Evolutionary conservation across 352 stramenopile species (phyloP).

Genomic region (Lagenidium giganteum): DNA sequence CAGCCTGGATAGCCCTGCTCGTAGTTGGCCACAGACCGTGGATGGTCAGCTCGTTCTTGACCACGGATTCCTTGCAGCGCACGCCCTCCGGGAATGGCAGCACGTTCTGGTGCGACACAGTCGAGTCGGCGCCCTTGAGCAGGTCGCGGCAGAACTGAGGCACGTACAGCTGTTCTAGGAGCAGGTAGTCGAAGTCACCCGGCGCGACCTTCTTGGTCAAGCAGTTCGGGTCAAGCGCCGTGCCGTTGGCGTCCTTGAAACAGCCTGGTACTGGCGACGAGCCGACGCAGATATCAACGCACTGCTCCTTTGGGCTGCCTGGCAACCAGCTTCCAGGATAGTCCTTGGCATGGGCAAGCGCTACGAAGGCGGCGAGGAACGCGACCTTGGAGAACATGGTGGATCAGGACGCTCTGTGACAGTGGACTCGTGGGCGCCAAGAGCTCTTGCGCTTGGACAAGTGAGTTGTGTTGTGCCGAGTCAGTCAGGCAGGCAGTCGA

Average conservation of each 20-base stretch:
- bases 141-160: constrained; percentile 80
- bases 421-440: too few relatives aligned
- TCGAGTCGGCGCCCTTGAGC: constrained; percentile 61
- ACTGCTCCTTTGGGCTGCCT: constrained; percentile 34
- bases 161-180: constrained; percentile 75
- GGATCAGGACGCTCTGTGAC: too few relatives aligned
- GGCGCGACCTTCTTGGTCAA: constrained; percentile 55
- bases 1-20: constrained; percentile 64
- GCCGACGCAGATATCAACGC: constrained; percentile 68
- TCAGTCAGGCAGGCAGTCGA: too few relatives aligned
- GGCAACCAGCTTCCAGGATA: constrained; percentile 60
- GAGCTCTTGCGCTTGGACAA: too few relatives aligned
- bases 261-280: constrained; percentile 55
- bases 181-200: constrained; percentile 71
- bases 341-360: constrained; percentile 28
- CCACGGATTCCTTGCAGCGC: constrained; percentile 30
- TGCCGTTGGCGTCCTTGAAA: constrained; percentile 39
- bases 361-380: constrained; percentile 4
- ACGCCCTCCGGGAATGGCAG: constrained; percentile 53
- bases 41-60: constrained; percentile 59
- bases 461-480: too few relatives aligned
- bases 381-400: constrained; percentile 13
- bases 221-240: constrained; percentile 40
- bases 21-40: constrained; percentile 80
- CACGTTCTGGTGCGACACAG: constrained; percentile 80